Evolutionary conservation across 208 protist species (phyloP).

Genomic region (Crithidia mellificae): DNA sequence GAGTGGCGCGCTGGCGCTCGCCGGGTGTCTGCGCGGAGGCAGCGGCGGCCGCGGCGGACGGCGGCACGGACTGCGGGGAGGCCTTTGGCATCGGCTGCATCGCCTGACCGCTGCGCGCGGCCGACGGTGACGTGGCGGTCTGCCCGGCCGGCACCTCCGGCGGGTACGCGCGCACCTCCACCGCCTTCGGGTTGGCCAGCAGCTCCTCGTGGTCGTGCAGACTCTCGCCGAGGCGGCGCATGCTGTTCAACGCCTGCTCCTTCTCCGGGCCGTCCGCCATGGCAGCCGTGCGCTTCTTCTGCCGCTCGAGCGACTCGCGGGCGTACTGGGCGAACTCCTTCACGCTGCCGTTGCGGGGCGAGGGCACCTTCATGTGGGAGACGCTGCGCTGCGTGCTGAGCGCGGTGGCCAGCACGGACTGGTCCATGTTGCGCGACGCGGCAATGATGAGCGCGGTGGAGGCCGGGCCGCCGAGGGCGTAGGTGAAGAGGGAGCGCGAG

Average conservation of each 20-base stretch:
- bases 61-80: slow-evolving; percentile 7
- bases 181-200: slow-evolving; percentile 37
- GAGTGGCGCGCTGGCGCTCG: background rate
- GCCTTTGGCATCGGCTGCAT: slow-evolving; percentile 2
- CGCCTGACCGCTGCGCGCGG: background rate
- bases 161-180: slow-evolving; percentile 40
- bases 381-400: slow-evolving; percentile 47
- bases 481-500: slow-evolving; percentile 51
- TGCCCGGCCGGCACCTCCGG: slow-evolving; percentile 8
- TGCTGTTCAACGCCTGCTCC: slow-evolving; percentile 16
- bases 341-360: slow-evolving; percentile 53
- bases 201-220: slow-evolving; percentile 45
- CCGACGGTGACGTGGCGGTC: background rate
- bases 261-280: slow-evolving; percentile 32
- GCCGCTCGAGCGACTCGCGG: slow-evolving; percentile 24
- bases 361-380: slow-evolving; percentile 34
- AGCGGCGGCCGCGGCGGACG: background rate
- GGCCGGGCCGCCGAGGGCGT: slow-evolving; percentile 49
- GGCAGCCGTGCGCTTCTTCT: slow-evolving; percentile 34
- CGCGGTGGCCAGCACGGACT: slow-evolving; percentile 25
- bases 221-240: slow-evolving; percentile 47
- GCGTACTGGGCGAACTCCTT: slow-evolving; percentile 49
- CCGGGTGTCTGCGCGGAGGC: background rate
- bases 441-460: slow-evolving; percentile 46
- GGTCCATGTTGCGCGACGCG: slow-evolving; percentile 28